Evolutionary conservation across 2,329 filamentous ascomycete species (phyloP).

Genomic region (Parastagonospora nodorum): DNA sequence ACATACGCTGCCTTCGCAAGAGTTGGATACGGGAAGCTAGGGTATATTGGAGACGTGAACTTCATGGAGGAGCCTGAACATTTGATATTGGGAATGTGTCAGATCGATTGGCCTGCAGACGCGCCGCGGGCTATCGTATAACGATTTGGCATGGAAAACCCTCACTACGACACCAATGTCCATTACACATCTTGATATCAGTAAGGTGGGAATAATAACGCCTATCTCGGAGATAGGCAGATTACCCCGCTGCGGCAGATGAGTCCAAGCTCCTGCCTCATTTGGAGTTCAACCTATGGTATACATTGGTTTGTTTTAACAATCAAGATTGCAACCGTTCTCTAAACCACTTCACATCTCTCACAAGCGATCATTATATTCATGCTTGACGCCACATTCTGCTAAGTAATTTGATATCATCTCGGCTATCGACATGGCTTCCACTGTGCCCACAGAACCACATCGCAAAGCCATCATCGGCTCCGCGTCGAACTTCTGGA

Average conservation of each 20-base stretch:
- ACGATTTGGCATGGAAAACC: background rate
- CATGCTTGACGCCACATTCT: no score
- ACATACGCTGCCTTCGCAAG: slow-evolving; percentile 26
- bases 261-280: slow-evolving; percentile 14
- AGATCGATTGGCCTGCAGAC: slow-evolving; percentile 28
- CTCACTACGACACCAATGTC: background rate
- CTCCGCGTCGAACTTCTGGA: slow-evolving; percentile 51
- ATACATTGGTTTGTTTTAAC: background rate
- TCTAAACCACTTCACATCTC: background rate
- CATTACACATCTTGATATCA: background rate
- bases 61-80: slow-evolving; percentile 27
- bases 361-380: background rate
- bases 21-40: slow-evolving; percentile 29
- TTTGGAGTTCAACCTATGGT: slow-evolving; percentile 5
- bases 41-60: slow-evolving; percentile 33
- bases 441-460: slow-evolving; percentile 1
- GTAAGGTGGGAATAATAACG: slow-evolving; percentile 1
- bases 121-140: background rate
- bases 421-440: slow-evolving; percentile 3
- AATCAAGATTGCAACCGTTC: background rate
- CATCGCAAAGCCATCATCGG: slow-evolving; percentile 49
- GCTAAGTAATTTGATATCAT: background rate
- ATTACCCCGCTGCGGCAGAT: slow-evolving; percentile 19
- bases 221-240: slow-evolving; percentile 17
- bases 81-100: slow-evolving; percentile 34